Base-by-base conservation (phyloP, 2,329 filamentous ascomycete species). In the Talaromyces islandicus region DNA sequence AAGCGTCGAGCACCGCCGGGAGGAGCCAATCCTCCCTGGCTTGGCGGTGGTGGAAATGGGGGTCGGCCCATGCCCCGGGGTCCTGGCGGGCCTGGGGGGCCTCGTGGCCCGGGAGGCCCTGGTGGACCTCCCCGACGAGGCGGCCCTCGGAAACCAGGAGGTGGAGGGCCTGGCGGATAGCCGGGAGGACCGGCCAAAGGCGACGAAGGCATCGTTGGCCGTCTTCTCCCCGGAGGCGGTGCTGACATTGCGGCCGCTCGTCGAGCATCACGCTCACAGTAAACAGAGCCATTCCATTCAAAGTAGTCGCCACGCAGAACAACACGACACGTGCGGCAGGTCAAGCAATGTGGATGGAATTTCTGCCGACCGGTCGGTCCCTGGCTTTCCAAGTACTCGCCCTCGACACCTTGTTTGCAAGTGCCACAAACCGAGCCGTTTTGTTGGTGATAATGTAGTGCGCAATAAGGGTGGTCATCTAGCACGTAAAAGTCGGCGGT, bases 401-500 rank as follows among this genome's bases (percentile, higher is more conserved):
- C 94, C 74, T 99, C 94, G 66, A 99, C 97, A 14, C 94, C 94
- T 11, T 81, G 80, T 64, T 89, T 84, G 73, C 94, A 99, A 30
- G 83, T 83, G 17, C 84, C 83, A 72, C 94, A 99, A 1, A 97
- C 78, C 53, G 91, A 96, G 56, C 89, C 88, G 68, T 97, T 97
- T 35, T 94, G 83, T 72, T 89, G 85, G 77, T 99, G 94, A 72
- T 97, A 99, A 75, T 97, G 92, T 55, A 88, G 86, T 66, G 91
- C 88, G 75, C 94, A 97, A 76, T 93, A 97, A 0, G 94, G 94
- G 61, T 86, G 83, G 75, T 99, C 91, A 64, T 89, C 78, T 62
- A 92, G 84, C 11, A 99, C 92, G 72, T 99, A 99, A 68, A 97
- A 97, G 61, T 94, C 92, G 1, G 91, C 85, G 0, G 92, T 96